A percentile compares a stretch with the other conserved stretches of the same genome.
phyloP scores from a whole-genome alignment of 345 rosid genomes.

The Fremontodendron californicum region DNA sequence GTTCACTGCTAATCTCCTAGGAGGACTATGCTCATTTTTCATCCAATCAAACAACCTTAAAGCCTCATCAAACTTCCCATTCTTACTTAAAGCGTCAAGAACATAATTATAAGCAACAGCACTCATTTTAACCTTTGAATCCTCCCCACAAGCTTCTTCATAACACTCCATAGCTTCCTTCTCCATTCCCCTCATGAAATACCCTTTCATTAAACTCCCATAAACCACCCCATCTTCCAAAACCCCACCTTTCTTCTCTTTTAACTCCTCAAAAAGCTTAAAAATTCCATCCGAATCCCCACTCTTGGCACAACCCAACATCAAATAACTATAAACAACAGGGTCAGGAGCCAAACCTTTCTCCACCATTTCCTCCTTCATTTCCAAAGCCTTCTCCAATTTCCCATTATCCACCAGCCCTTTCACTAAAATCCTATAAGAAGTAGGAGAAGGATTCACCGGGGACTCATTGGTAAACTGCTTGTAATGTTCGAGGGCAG shows the following conservation, averaged over 20 bases:
- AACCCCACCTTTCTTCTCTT: constrained; percentile 63
- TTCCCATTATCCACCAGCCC: constrained; percentile 76
- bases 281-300: constrained; percentile 52
- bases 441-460: constrained; percentile 61
- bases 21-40: constrained; percentile 60
- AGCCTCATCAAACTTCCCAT: constrained; percentile 69
- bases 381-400: constrained; percentile 68
- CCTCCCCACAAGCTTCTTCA: constrained; percentile 44
- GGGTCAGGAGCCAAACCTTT: constrained; percentile 63
- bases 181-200: constrained; percentile 66
- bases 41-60: constrained; percentile 64
- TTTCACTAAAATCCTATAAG: constrained; percentile 64
- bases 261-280: constrained; percentile 67
- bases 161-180: constrained; percentile 77
- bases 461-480: constrained; percentile 66
- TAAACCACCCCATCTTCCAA: constrained; percentile 75
- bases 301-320: constrained; percentile 54
- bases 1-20: constrained; percentile 54
- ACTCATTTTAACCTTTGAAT: constrained; percentile 58
- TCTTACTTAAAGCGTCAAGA: constrained; percentile 71
- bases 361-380: constrained; percentile 69
- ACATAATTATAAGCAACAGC: constrained; percentile 63
- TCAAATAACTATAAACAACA: constrained; percentile 61
- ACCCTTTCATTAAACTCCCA: constrained; percentile 74
- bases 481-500: constrained; percentile 74